phyloP scores from a whole-genome alignment of 768 basidiomycete species.

The Boletus patriciae region DNA sequence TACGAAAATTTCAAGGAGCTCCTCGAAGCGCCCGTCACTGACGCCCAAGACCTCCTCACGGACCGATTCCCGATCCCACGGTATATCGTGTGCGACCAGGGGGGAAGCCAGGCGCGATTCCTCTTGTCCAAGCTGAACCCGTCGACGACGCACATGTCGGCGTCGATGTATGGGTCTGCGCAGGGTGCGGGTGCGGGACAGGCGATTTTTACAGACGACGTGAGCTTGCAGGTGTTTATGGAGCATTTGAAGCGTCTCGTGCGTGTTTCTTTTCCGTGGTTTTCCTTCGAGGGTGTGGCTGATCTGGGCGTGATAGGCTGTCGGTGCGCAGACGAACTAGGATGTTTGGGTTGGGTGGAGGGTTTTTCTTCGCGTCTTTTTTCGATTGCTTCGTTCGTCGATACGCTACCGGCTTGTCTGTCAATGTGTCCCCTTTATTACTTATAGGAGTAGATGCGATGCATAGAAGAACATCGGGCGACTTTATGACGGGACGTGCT shows the following conservation, averaged over 20 bases:
- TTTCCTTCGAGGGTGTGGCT: not conserved
- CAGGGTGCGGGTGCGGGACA: conserved; percentile 70
- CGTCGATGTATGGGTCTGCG: conserved; percentile 83
- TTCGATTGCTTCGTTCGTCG: conserved; percentile 1
- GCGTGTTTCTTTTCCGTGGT: conserved; percentile 29
- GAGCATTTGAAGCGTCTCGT: conserved; percentile 94
- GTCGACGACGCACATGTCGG: conserved; percentile 95
- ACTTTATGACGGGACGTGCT: too few relatives aligned
- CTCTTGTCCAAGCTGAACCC: conserved; percentile 94
- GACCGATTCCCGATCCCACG: conserved; percentile 97
- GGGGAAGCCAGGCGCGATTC: conserved; percentile 98
- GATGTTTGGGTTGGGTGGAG: not conserved
- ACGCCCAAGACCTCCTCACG: conserved; percentile 94
- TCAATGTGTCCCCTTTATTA: conserved; percentile 10
- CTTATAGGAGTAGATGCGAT: conserved; percentile 16
- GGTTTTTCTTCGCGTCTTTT: not conserved
- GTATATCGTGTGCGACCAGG: conserved; percentile 97
- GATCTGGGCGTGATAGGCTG: conserved; percentile 43
- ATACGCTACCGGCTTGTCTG: conserved; percentile 10
- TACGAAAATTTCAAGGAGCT: conserved; percentile 98
- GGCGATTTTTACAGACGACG: conserved; percentile 98
- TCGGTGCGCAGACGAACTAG: conserved; percentile 68
- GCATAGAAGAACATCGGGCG: too few relatives aligned
- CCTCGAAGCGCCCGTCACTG: conserved; percentile 78
- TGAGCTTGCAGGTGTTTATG: conserved; percentile 97